A percentile compares a stretch with the other conserved stretches of the same genome.
Conservation (phyloP, 768 basidiomycete species). For the Tylopilus subfusipes region DNA sequence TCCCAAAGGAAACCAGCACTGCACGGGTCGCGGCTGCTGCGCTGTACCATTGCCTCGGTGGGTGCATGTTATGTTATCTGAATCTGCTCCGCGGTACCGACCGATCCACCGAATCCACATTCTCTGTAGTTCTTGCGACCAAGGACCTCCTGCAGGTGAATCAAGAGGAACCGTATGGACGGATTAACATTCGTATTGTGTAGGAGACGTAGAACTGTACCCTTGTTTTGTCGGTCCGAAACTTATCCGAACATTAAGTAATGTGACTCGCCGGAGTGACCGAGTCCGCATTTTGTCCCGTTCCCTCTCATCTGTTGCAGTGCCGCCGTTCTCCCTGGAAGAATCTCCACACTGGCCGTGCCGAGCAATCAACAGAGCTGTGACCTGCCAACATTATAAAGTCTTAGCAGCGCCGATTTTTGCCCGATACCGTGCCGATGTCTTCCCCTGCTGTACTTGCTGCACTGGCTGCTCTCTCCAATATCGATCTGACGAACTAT, state of each 20-base stretch:
- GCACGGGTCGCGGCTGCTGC: conserved; percentile 76
- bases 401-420: background rate
- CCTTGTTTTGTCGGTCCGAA: conserved; percentile 8
- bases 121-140: conserved; percentile 62
- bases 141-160: conserved; percentile 63
- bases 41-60: conserved; percentile 84
- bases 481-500: conserved; percentile 77
- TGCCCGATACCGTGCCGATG: conserved; percentile 34
- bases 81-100: background rate
- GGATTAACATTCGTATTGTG: conserved; percentile 41
- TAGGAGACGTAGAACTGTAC: conserved; percentile 23
- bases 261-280: background rate
- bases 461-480: conserved; percentile 62
- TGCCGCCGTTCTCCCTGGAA: no score
- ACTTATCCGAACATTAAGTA: background rate
- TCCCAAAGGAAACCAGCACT: conserved; percentile 63
- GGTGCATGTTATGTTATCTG: conserved; percentile 12
- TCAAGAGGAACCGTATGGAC: conserved; percentile 60
- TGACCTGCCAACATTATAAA: conserved; percentile 7
- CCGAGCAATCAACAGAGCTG: background rate
- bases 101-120: background rate
- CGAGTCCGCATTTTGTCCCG: no score
- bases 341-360: no score
- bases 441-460: conserved; percentile 60
- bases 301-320: no score